Base-by-base conservation (phyloP, 495 filamentous ascomycete genomes). In the Aspergillus leporis region DNA sequence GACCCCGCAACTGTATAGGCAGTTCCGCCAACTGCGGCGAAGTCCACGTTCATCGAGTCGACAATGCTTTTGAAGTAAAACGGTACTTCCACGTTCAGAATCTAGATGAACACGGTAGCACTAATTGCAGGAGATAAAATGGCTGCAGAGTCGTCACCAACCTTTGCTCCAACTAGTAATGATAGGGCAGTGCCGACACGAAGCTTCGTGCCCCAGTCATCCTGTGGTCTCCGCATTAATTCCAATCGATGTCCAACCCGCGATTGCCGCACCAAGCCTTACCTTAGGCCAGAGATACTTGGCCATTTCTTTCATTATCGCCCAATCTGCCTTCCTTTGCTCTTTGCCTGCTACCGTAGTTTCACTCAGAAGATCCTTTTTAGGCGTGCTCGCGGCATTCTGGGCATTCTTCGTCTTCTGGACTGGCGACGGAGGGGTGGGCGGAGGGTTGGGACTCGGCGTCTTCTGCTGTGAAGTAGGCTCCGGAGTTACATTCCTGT, bases 61-160 rank as follows among this genome's bases (percentile, higher is more conserved):
- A 98, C 89, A 62, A 98, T 98, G 70, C 81, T 90, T 73, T 97
- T 97, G 79, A 98, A 98, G 78, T 96, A 98, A 74, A 98, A 98
- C 4, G 94, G 94, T 40, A 98, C 89, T 76, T 98, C 91, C 7
- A 98, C 95, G 73, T 97, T 98, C 63, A 98, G 80, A 55, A 96
- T 81, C 86, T 89, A 65, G 23, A 32, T 13, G 34, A 12, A 4
- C 43, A 21, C 5, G 5, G 64, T 74, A 8, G 68, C 55, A 57
- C 18, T 4, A 58, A 14, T 28, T n/a, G 7, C n/a, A 9, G 32
- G 13, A 21, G 31, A 9, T 22, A 36, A 18, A 0, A 52, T 4
- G 6, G 7, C 19, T 13, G n/a, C 9, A 25, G n/a, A 55, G 18
- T 14, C 45, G 47, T 53, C 36, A 61, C 65, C 49, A 38, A 86